Base-by-base conservation (phyloP, 2,329 filamentous ascomycete species). In the Fusarium odoratissimum region DNA sequence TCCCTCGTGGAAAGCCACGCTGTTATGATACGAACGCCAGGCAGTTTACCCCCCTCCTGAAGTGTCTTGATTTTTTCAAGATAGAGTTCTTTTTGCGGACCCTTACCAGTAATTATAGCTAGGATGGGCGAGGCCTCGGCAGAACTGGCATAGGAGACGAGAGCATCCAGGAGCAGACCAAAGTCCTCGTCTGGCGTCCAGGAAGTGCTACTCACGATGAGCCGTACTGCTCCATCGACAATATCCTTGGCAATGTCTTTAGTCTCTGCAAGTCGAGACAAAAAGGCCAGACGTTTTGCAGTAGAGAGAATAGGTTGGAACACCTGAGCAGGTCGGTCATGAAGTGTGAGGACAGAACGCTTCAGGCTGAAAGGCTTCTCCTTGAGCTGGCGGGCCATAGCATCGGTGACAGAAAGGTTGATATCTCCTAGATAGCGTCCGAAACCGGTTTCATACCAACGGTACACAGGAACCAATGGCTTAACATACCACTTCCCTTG, bases 131-230 rank as follows among this genome's bases (percentile, higher is more conserved):
- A 83, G 0, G 85, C 79, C 80, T 79, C 46, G 23, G 79, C 60
- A 21, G 79, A 63, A 16, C 79, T 83, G 3, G 93, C 93, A 79
- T 98, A 98, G 12, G 84, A 82, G 16, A 93, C 90, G 1, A 99
- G 86, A 0, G 95, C 95, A 56, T 95, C 91, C 8, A 99, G 91
- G 5, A 99, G 87, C 8, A 99, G 83, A 2, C 91, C 91, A 80
- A 99, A 98, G 81, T 99, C 95, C 81, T 99, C 96, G 78, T 99
- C 96, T 1, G 95, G 90, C 0, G 96, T 99, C 96, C 96, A 99
- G 16, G 95, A 98, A 1, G 96, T 99, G 64, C 95, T 96, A 83
- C 94, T 97, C 41, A 98, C 93, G 12, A 99, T 83, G 6, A 99
- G 86, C 35, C 88, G 90, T 60, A 89, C 88, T 13, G 84, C 84